Evolutionary conservation across 352 stramenopile genomes (phyloP), one percentile per base, ranked within the genome.

Genomic region (Pythium coloratum): DNA sequence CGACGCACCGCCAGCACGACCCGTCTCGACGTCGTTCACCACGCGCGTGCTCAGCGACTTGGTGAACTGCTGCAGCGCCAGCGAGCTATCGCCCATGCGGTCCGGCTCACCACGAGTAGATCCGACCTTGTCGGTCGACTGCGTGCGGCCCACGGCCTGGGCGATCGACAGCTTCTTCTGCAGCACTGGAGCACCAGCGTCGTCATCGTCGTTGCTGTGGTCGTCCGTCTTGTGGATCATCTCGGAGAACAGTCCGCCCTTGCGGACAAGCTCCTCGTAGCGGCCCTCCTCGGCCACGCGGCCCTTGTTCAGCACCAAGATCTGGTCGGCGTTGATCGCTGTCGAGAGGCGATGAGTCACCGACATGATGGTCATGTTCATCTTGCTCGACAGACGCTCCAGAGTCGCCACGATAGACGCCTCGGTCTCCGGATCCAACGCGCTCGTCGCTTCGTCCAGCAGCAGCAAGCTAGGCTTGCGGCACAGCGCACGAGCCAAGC

Each of bases 331-430:
- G 68, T 96, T 92, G 30, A 91, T 42, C 8, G 83, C 63, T 28
- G 88, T 96, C 49, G 86, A 92, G 66, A 96, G 76, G n/a, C 88
- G 86, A 72, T 96, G 88, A 30, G 88, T 96, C n/a, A 96, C 86
- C 36, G 86, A 95, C 59, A 96, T 81, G 59, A 96, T 95, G 53
- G 88, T 95, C 84, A 94, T 95, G 73, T 90, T 88, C 82, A 91
- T 92, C 73, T 92, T 93, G 71, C 79, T 68, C 55, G 84, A 82
- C 40, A 95, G 72, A 5, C 85, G 84, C 67, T 95, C 86, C 12
- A 96, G 71, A 13, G 86, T 96, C 20, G 84, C 76, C 18, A 96
- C 80, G 56, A 96, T 94, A 12, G 88, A 94, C 7, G 86, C 86
- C 57, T 96, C 88, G 1, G 88, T 96, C 71, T 94, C 86, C 0